phyloP scores from a whole-genome alignment of 2,329 filamentous ascomycete genomes.

The Beauveria scarabaeidicola region DNA sequence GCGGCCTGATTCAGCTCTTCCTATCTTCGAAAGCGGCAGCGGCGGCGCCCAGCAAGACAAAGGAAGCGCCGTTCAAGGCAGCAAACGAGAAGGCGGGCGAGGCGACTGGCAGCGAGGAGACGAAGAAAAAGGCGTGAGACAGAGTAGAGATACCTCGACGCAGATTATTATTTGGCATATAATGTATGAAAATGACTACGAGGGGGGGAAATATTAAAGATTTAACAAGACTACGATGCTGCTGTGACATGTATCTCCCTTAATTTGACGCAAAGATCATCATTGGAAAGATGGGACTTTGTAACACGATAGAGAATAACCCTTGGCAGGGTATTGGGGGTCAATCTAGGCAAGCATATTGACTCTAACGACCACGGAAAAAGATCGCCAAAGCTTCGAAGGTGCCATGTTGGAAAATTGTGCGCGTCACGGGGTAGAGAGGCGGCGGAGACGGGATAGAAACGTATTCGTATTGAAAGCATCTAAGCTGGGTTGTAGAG shows the following conservation, averaged over 20 bases:
- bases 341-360: slow-evolving; percentile 74
- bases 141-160: background rate
- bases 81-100: slow-evolving; percentile 19
- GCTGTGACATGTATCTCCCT: slow-evolving; percentile 58
- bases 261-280: slow-evolving; percentile 75
- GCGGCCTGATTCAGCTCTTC: slow-evolving; percentile 45
- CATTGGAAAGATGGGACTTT: slow-evolving; percentile 67
- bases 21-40: slow-evolving; percentile 26
- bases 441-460: background rate
- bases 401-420: slow-evolving; percentile 49
- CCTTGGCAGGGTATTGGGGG: slow-evolving; percentile 75
- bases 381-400: slow-evolving; percentile 83
- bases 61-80: slow-evolving; percentile 27
- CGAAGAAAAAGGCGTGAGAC: slow-evolving; percentile 22
- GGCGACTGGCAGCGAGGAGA: slow-evolving; percentile 14
- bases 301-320: slow-evolving; percentile 91
- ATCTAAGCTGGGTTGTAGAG: background rate
- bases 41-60: background rate
- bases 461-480: background rate
- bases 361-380: slow-evolving; percentile 69
- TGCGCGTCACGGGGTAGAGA: background rate
- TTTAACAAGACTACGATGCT: background rate
- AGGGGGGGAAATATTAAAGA: background rate
- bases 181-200: background rate
- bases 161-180: background rate